Percentiles rank a stretch among this genome's conserved stretches.
phyloP scores from a whole-genome alignment of 164 flowering plant species.

The Malania oleifera region DNA sequence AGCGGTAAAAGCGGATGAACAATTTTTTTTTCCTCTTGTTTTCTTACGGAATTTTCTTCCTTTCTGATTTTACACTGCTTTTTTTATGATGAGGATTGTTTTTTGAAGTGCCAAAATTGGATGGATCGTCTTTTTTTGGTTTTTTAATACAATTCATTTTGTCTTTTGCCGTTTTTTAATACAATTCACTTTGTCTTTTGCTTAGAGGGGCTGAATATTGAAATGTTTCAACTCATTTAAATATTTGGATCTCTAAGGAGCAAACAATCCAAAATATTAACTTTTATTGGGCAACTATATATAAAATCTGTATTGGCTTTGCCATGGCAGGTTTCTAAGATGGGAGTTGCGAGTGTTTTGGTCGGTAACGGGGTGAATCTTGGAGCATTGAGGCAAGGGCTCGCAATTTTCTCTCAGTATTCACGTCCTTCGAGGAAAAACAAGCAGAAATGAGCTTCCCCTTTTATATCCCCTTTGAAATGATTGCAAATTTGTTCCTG shows the following conservation, averaged over 20 bases:
- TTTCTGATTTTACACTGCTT: neutral
- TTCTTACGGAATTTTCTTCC: neutral
- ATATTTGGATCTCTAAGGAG: neutral
- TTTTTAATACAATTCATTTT: too few species aligned
- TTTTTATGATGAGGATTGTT: neutral
- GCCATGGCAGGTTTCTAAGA: slow-evolving; percentile 75
- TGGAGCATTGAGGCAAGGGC: slow-evolving; percentile 68
- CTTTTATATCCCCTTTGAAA: neutral
- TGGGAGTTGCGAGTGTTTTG: slow-evolving; percentile 88
- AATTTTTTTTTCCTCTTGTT: neutral
- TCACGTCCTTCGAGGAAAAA: slow-evolving; percentile 22
- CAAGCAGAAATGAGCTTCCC: slow-evolving; percentile 9
- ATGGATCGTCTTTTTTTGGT: neutral
- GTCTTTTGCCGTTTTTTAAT: too few species aligned
- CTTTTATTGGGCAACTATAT: too few species aligned
- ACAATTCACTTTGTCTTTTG: too few species aligned
- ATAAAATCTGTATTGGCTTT: neutral
- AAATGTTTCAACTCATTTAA: neutral
- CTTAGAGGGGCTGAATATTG: too few species aligned
- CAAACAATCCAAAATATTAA: too few species aligned
- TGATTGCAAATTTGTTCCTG: too few species aligned
- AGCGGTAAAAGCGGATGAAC: slow-evolving; percentile 48
- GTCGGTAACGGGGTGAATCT: slow-evolving; percentile 71
- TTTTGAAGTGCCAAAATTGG: neutral
- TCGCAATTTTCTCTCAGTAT: slow-evolving; percentile 44